Evolutionary conservation across 345 rosid species (phyloP), one percentile per base, ranked within the genome.

Genomic region (Eutrema heterophyllum): DNA sequence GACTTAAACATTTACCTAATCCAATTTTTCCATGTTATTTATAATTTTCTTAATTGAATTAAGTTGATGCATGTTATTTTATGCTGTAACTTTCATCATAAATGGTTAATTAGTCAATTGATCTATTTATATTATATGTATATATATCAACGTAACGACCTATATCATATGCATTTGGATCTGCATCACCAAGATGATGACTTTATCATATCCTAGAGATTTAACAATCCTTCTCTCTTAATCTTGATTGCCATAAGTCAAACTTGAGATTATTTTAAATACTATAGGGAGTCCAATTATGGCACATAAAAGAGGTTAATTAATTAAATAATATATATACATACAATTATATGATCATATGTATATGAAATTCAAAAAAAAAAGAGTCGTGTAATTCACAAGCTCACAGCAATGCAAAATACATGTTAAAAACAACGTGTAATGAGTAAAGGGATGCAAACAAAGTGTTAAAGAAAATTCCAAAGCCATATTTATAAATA

Each of bases 161-260:
- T 76, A 64, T 64, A 64, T 52, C 45, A 55, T 76, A 53, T 70
- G 65, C 80, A 55, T 70, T 62, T 70, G 75, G 75, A 70, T 70
- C 80, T 70, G 75, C 75, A 76, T 76, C 80, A 70, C 71, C 66
- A 55, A 45, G 75, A 70, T 69, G 61, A 64, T 70, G 67, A 76
- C 67, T 76, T 76, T 76, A 76, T 63, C 67, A 76, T 69, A 62
- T 53, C 71, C 75, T 38, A 63, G 52, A 54, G 75, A 76, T 64
- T 76, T 62, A 70, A 70, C 67, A 73, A 67, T 75, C 68, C 38
- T 65, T 73, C 67, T 74, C 73, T 74, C 80, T 77, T 65, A 64
- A 57, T 71, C 76, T 77, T 66, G 57, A 70, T 71, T 71, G 68
- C 72, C 54, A 39, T 66, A 71, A 77, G 76, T 77, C 80, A 71